phyloP scores from a whole-genome alignment of 345 rosid species.

The Triadica sebifera region DNA sequence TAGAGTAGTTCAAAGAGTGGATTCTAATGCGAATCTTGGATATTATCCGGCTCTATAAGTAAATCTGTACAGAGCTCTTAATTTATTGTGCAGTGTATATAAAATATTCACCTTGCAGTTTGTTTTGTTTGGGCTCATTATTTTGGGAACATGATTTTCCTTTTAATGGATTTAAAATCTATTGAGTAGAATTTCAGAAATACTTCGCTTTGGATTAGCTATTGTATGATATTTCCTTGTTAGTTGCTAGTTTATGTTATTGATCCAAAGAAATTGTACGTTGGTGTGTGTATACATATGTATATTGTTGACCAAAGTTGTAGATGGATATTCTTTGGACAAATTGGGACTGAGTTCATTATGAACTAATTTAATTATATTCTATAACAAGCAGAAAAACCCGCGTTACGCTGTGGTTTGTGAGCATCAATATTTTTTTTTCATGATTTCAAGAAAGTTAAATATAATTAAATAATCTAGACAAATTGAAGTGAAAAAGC shows the following conservation, averaged over 20 bases:
- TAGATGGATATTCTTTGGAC: not conserved
- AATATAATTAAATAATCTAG: no score
- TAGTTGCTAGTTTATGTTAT: not conserved
- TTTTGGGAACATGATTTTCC: not conserved
- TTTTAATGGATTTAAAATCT: not conserved
- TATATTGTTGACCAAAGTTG: not conserved
- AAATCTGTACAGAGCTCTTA: constrained; percentile 30
- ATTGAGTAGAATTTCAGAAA: not conserved
- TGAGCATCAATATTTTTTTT: no score
- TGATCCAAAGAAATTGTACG: no score
- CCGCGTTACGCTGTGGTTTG: no score
- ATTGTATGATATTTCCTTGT: not conserved
- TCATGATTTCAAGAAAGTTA: no score
- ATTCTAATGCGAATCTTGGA: constrained; percentile 48
- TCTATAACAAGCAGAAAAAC: no score
- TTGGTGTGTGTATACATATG: no score
- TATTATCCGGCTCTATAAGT: constrained; percentile 64
- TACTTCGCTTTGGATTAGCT: not conserved
- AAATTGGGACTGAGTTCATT: no score
- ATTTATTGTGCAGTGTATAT: constrained; percentile 9
- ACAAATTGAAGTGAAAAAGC: no score
- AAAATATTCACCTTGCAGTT: constrained; percentile 18
- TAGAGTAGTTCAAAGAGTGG: constrained; percentile 71
- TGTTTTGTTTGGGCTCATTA: constrained; percentile 1
- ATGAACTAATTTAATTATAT: no score